A percentile compares a stretch with the other conserved stretches of the same genome.
Evolutionary conservation across 2,329 filamentous ascomycete genomes (phyloP).

Genomic region (Fusarium subglutinans): DNA sequence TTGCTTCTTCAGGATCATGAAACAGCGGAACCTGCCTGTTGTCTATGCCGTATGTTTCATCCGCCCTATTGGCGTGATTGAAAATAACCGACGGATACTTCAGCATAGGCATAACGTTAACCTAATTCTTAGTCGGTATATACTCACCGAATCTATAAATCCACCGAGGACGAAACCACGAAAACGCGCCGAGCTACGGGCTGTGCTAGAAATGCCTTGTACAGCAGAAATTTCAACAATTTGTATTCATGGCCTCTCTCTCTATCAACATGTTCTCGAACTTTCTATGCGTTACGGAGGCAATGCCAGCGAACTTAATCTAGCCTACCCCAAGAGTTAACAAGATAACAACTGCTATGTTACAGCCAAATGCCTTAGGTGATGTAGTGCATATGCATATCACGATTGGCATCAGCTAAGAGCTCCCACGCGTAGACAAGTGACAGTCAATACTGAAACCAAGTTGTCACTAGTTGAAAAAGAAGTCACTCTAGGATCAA

Average conservation of each 20-base stretch:
- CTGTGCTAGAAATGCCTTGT: too few species aligned
- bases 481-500: too few species aligned
- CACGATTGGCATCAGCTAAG: too few species aligned
- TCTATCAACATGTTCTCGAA: neutral
- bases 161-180: neutral
- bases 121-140: neutral
- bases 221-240: neutral
- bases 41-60: neutral
- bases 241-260: too few species aligned
- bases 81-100: neutral
- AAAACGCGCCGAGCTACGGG: neutral
- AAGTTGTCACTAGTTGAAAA: fast-evolving
- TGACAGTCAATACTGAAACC: neutral
- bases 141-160: neutral
- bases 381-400: neutral
- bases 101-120: neutral
- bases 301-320: fast-evolving
- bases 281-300: neutral
- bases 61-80: neutral
- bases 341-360: neutral
- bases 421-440: neutral
- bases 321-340: neutral
- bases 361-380: too few species aligned
- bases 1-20: neutral
- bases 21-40: neutral